Conservation (phyloP, 2,329 filamentous ascomycete genomes). For the Rachicladosporium sp. region DNA sequence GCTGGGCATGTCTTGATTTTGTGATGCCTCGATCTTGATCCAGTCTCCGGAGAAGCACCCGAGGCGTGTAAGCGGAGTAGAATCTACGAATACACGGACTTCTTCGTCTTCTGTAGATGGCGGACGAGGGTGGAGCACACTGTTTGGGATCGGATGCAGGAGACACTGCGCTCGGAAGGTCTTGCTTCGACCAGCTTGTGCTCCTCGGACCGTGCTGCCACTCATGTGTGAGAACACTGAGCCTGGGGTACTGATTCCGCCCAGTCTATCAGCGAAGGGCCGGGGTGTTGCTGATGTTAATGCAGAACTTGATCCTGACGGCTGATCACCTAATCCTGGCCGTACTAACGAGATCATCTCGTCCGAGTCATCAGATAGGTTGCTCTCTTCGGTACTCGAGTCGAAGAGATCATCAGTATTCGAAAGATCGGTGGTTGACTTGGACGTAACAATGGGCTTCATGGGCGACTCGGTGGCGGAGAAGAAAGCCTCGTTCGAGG, state of each 20-base stretch:
- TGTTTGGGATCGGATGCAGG: constrained; percentile 57
- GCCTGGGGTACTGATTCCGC: constrained; percentile 68
- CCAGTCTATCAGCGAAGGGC: constrained; percentile 55
- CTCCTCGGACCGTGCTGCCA: constrained; percentile 64
- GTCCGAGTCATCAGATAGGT: constrained; percentile 83
- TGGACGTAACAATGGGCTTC: constrained; percentile 26
- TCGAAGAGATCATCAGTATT: constrained; percentile 43
- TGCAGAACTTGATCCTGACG: constrained; percentile 66
- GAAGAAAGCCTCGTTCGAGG: constrained; percentile 80
- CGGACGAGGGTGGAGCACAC: constrained; percentile 76
- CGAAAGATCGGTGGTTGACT: constrained; percentile 26
- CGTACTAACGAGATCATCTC: constrained; percentile 84
- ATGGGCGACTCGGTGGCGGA: constrained; percentile 60
- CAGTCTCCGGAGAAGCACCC: constrained; percentile 97
- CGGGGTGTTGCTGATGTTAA: constrained; percentile 72
- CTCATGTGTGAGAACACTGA: constrained; percentile 87
- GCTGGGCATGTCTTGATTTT: constrained; percentile 58
- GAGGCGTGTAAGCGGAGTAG: constrained; percentile 71
- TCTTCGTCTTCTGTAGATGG: constrained; percentile 73
- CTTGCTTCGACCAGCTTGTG: constrained; percentile 52
- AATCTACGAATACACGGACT: constrained; percentile 80
- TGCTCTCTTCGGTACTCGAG: constrained; percentile 55
- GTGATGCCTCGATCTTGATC: constrained; percentile 70
- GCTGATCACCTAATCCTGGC: constrained; percentile 64
- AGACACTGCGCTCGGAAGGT: constrained; percentile 76